These are phyloP conservation scores for Botryosphaeria agaves DNA, from an alignment of 2,329 filamentous ascomycete species.

Conservation along the genomic window DNA sequence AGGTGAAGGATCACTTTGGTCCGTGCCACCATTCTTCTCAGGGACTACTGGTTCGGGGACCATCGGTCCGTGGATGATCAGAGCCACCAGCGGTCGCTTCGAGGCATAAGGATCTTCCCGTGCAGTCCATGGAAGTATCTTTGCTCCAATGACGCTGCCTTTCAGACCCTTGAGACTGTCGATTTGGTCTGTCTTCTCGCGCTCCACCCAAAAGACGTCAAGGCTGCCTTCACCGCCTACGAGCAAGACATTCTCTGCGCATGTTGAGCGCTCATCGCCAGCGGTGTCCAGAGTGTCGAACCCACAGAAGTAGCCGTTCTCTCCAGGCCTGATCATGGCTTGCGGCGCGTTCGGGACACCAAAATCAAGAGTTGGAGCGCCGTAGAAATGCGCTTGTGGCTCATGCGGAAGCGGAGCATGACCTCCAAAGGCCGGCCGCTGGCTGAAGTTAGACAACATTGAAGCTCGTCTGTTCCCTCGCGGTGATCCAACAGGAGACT, in stretches of 20 bases:
- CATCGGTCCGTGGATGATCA: conserved; percentile 1
- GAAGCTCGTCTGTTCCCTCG: background rate
- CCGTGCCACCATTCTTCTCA: conserved; percentile 15
- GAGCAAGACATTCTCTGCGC: conserved; percentile 47
- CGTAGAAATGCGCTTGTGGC: conserved; percentile 1
- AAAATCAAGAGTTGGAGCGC: background rate
- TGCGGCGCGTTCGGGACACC: background rate
- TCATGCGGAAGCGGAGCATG: background rate
- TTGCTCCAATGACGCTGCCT: conserved; percentile 1
- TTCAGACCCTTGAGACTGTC: background rate
- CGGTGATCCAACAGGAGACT: background rate
- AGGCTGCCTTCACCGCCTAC: conserved; percentile 51
- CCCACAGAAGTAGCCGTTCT: conserved; percentile 57
- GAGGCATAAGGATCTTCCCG: background rate
- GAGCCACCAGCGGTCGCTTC: conserved; percentile 1
- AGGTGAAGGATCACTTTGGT: conserved; percentile 65
- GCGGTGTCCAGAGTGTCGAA: conserved; percentile 50
- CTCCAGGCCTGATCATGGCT: background rate
- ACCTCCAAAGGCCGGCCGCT: background rate
- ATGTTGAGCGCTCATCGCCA: conserved; percentile 23
- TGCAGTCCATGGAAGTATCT: background rate
- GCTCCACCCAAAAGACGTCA: conserved; percentile 1
- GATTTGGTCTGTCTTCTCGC: background rate
- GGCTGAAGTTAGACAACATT: background rate
- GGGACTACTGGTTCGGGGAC: background rate